Base-by-base conservation (phyloP, 2,329 filamentous ascomycete species). In the Rhytidhysteron rufulum region DNA sequence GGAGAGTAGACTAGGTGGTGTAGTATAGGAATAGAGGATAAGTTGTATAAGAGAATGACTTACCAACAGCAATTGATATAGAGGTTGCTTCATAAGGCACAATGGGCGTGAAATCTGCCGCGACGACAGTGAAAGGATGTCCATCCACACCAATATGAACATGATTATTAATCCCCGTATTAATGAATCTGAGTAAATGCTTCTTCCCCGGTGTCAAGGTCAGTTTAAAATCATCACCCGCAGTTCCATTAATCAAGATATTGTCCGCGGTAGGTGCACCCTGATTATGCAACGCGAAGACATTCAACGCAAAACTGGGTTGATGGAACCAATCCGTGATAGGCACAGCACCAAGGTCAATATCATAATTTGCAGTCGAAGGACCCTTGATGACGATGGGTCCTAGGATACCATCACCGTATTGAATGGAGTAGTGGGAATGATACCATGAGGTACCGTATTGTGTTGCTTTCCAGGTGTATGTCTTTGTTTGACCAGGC, bases 241-340 rank as follows among this genome's bases (percentile, higher is more conserved):
- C 62, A 41, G 79, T 79, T 31, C 82, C 82, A 49, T 77, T 76
- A 18, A 77, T 67, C 67, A 62, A 54, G 2, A 63, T 42, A 21
- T 69, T 68, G n/a, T 83, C 79, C 25, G 59, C 60, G 20, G 57
- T 61, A 5, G 68, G 68, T n/a, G 66, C 64, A 4, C 55, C 55
- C 8, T 41, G 54, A 30, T 63, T 60, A 41, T 70, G 68, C 9
- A 68, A 52, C 22, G 61, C 55, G 16, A 50, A 48, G 43, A 44
- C 57, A 33, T 52, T 57, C 47, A 54, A 63, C 37, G 41, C 60
- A 55, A 60, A 59, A 4, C 38, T 48, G 51, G 43, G 57, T 48
- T 51, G 25, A 34, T 56, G 46, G 6, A 56, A 62, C 60, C 64
- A 68, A 45, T 72, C 69, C 5, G 58, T 65, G 24, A 72, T 48